Conservation (phyloP, 2,329 filamentous ascomycete species). For the Aspergillus thermomutatus region DNA sequence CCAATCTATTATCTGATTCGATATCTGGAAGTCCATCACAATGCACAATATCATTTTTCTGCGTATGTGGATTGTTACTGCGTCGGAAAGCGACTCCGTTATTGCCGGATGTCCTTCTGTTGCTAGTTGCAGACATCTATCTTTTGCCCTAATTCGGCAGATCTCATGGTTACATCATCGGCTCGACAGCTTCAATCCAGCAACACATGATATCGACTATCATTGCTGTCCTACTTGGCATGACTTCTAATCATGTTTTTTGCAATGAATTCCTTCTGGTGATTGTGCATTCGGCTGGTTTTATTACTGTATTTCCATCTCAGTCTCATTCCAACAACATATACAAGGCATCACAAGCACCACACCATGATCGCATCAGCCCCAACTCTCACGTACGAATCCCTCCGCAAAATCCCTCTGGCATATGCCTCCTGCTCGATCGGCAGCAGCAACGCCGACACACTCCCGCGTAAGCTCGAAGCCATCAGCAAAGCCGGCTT, state of each 20-base stretch:
- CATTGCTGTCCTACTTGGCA: too few relatives aligned
- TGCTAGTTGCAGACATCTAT: neutral
- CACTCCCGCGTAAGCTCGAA: slow-evolving; percentile 37
- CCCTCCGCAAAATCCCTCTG: slow-evolving; percentile 30
- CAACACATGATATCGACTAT: neutral
- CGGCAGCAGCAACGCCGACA: slow-evolving; percentile 31
- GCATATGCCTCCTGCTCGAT: slow-evolving; percentile 45
- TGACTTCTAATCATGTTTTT: too few relatives aligned
- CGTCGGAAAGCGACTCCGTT: neutral
- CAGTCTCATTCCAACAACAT: neutral
- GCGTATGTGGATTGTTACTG: neutral
- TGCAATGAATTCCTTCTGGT: too few relatives aligned
- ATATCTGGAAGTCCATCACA: neutral
- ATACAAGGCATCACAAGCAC: neutral
- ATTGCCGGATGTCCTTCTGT: neutral
- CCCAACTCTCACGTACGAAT: slow-evolving; percentile 6
- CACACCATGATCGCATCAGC: slow-evolving; percentile 7
- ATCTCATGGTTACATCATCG: slow-evolving; percentile 14
- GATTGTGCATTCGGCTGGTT: neutral
- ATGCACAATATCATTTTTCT: neutral
- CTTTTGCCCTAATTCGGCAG: neutral
- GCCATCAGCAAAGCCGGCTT: slow-evolving; percentile 46
- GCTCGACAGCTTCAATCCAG: neutral
- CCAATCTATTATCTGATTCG: neutral
- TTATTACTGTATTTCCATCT: neutral